These are phyloP conservation scores for Peronosclerospora sorghi DNA, from an alignment of 352 stramenopile genomes.

Conservation along the genomic window DNA sequence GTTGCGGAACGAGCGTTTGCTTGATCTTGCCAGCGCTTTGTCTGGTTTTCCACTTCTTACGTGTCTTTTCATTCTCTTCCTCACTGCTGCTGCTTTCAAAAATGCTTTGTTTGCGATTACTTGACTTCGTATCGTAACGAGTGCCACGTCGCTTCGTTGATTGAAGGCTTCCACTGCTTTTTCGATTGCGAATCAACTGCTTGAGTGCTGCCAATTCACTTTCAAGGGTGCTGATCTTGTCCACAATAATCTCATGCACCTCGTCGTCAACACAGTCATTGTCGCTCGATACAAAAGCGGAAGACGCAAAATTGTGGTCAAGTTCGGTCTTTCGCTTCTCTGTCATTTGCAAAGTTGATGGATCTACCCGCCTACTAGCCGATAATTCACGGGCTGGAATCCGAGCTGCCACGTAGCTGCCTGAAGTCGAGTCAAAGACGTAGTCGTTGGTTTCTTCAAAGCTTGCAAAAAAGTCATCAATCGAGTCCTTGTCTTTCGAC, in stretches of 20 bases:
- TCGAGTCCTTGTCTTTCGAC: conserved; percentile 12
- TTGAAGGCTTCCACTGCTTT: conserved; percentile 9
- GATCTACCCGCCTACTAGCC: conserved; percentile 3
- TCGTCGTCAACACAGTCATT: conserved; percentile 18
- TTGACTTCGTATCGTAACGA: conserved; percentile 4
- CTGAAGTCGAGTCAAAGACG: conserved; percentile 47
- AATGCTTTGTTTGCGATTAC: conserved; percentile 53
- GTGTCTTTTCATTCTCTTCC: conserved; percentile 18
- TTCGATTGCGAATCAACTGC: conserved; percentile 47
- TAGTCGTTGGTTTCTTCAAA: conserved; percentile 75
- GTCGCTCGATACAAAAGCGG: not conserved
- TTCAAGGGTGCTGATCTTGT: conserved; percentile 71
- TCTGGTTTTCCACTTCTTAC: too few relatives aligned
- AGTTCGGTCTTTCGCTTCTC: not conserved
- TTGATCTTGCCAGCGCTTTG: conserved; percentile 2
- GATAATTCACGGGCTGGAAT: conserved; percentile 2
- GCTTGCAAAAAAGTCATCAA: conserved; percentile 69
- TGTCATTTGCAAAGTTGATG: conserved; percentile 1
- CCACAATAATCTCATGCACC: conserved; percentile 60
- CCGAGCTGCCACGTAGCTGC: conserved; percentile 38
- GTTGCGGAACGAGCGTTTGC: conserved; percentile 20
- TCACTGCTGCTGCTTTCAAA: conserved; percentile 58
- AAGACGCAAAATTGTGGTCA: conserved; percentile 2
- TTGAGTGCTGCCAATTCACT: conserved; percentile 56
- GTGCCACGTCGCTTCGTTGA: not conserved